These are phyloP conservation scores for Mediolabrus comicus DNA, from an alignment of 108 stramenopile genomes.

Conservation along the genomic window DNA sequence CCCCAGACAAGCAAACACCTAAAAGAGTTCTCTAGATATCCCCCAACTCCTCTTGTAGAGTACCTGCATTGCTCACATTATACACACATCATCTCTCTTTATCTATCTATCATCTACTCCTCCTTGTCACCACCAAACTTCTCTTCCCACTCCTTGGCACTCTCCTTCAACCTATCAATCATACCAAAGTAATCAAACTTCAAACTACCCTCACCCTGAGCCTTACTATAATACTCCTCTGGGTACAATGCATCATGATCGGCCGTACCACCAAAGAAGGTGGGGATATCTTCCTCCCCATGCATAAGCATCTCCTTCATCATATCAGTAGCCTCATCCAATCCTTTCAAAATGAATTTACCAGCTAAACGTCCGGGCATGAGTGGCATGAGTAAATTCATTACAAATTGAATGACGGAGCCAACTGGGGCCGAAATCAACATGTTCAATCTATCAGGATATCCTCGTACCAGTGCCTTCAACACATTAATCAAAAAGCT, in stretches of 20 bases:
- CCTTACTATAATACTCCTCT: slow-evolving; percentile 64
- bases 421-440: slow-evolving; percentile 79
- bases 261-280: slow-evolving; percentile 74
- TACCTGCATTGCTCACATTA: background rate
- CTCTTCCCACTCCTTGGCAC: slow-evolving; percentile 48
- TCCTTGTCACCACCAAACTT: slow-evolving; percentile 8
- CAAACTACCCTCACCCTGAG: slow-evolving; percentile 76
- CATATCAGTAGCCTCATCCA: slow-evolving; percentile 52
- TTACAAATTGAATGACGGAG: slow-evolving; percentile 82
- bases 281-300: slow-evolving; percentile 87
- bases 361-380: slow-evolving; percentile 83
- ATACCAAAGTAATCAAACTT: slow-evolving; percentile 91
- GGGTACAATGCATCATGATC: slow-evolving; percentile 85
- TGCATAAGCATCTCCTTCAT: slow-evolving; percentile 65
- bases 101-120: background rate
- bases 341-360: slow-evolving; percentile 70
- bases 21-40: background rate
- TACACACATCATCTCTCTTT: background rate
- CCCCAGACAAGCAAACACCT: no score
- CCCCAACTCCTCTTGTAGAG: background rate
- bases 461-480: slow-evolving; percentile 82
- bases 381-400: slow-evolving; percentile 84
- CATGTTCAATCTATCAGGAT: slow-evolving; percentile 81
- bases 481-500: slow-evolving; percentile 84
- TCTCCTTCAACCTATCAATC: slow-evolving; percentile 70